Base-by-base conservation (phyloP, 2,329 filamentous ascomycete species). In the Onygenales sp. region DNA sequence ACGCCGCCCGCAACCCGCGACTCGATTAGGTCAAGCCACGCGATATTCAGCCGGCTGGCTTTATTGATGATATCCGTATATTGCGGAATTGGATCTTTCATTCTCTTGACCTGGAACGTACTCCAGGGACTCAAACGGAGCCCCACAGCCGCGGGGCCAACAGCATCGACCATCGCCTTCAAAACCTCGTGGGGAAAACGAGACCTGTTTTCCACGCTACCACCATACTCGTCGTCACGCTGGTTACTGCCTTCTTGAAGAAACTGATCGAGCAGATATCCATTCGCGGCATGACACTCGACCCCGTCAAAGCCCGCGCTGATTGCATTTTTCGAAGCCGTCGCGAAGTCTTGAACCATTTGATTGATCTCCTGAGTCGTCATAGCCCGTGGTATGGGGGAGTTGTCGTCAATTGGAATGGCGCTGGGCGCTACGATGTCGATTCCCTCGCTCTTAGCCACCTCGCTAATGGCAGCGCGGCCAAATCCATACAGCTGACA, bases 1-100 rank as follows among this genome's bases (percentile, higher is more conserved):
- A 52, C 48, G 13, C 56, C 44, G 14, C 56, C 57, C 13, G 57
- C 46, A 52, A 83, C 67, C 0, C 81, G 74, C 0, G 80, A 74
- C 61, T 87, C 82, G 6, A 87, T 69, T 0, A 85, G 54, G 62
- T 86, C 82, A 2, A 85, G 63, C 61, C 82, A 87, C 0, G 82
- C 77, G 11, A 87, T 68, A 1, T 76, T 72, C 1, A 83, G 63
- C 31, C 70, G 65, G 51, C 74, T 77, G 9, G 82, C 68, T 42
- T 77, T 73, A 34, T 68, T 60, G 42, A 82, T 72, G 6, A 86
- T 62, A 59, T 87, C 72, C 0, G 69, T 70, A 61, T 86, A 88
- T 56, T 87, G 83, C 0, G 83, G 79, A 7, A 80, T 61, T 0
- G 83, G 83, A 44, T 87, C 74, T 0, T 65, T 58, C 80, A 86